Evolutionary conservation across 2,329 filamentous ascomycete species (phyloP).

Genomic region (Epichloe glyceriae): DNA sequence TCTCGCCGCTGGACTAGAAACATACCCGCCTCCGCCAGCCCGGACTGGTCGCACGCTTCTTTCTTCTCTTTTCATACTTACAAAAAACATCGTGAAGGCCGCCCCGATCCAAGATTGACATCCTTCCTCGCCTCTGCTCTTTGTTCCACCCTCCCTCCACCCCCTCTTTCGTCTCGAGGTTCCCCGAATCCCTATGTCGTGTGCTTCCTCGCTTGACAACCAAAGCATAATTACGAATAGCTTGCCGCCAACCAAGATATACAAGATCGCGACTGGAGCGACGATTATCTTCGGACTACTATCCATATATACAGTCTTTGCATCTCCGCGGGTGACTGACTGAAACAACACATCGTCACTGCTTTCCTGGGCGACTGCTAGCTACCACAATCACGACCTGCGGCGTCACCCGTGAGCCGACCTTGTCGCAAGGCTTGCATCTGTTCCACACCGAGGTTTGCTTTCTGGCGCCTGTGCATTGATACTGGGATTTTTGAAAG

Average conservation of each 20-base stretch:
- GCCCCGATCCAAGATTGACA: neutral
- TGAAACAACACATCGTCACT: too few relatives aligned
- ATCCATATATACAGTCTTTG: too few relatives aligned
- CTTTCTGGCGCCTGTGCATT: neutral
- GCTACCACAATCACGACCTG: too few relatives aligned
- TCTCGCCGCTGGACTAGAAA: neutral
- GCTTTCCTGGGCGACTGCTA: too few relatives aligned
- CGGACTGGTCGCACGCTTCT: neutral
- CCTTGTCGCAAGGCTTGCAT: too few relatives aligned
- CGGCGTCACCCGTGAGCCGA: too few relatives aligned
- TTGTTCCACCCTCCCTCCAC: neutral
- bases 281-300: too few relatives aligned
- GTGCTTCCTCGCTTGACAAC: neutral
- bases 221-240: neutral
- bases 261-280: too few relatives aligned
- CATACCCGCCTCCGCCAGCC: neutral
- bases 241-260: too few relatives aligned
- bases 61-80: conserved; percentile 9
- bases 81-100: conserved; percentile 19
- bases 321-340: too few relatives aligned
- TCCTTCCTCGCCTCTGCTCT: neutral
- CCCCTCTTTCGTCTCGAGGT: neutral
- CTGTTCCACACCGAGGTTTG: too few relatives aligned
- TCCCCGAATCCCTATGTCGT: neutral
- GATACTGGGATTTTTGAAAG: neutral